Conservation (phyloP, 106 monocot species). For the Phalaenopsis aphrodite region DNA sequence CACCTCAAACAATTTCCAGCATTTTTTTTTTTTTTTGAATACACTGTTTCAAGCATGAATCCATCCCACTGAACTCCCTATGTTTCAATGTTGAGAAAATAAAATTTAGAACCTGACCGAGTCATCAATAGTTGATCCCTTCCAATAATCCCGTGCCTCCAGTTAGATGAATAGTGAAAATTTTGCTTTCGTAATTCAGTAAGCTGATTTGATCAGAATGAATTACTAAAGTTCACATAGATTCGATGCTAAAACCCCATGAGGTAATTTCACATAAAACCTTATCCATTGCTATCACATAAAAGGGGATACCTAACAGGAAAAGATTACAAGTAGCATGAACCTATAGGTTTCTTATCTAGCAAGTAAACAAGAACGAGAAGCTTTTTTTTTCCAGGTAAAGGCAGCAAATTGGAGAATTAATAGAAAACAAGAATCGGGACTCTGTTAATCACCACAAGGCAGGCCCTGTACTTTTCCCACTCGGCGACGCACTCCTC, state of each 20-base stretch:
- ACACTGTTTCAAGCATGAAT: too few relatives aligned
- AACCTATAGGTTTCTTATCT: neutral
- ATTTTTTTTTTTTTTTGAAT: too few relatives aligned
- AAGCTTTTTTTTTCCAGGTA: neutral
- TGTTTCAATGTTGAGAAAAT: too few relatives aligned
- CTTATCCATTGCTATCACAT: neutral
- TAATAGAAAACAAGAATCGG: neutral
- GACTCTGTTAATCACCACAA: constrained; percentile 24
- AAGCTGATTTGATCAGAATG: neutral
- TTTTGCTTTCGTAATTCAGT: too few relatives aligned
- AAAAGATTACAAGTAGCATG: neutral
- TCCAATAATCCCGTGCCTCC: too few relatives aligned
- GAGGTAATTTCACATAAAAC: neutral
- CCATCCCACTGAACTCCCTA: too few relatives aligned
- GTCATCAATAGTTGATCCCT: too few relatives aligned
- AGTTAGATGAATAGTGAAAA: too few relatives aligned
- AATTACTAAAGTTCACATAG: neutral
- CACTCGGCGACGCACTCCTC: constrained; percentile 81
- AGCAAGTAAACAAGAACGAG: neutral
- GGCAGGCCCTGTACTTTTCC: constrained; percentile 89
- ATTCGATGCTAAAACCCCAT: neutral
- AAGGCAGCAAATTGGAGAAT: neutral
- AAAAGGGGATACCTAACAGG: neutral
- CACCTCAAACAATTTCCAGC: too few relatives aligned
- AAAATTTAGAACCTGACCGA: too few relatives aligned